These are phyloP conservation scores for Ogataea hybrid DNA, from an alignment of 1,139 yeast species.

Conservation along the genomic window DNA sequence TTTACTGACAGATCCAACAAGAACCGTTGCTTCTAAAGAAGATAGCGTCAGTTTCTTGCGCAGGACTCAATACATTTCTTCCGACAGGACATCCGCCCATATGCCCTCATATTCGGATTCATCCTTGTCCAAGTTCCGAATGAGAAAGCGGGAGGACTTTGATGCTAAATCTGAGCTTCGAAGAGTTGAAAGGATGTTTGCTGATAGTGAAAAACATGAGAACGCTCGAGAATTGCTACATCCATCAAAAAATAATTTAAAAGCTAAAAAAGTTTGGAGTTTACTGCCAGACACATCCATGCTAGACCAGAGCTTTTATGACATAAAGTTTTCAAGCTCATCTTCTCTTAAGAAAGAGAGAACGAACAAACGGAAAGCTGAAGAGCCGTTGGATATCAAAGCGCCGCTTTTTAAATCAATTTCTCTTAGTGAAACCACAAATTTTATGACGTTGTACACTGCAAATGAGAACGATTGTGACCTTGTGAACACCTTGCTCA, in stretches of 20 bases:
- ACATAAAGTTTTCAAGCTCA: constrained; percentile 76
- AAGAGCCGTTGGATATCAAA: neutral
- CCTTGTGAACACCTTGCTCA: constrained; percentile 35
- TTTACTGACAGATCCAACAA: constrained; percentile 71
- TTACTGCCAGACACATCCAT: constrained; percentile 86
- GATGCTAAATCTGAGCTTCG: constrained; percentile 65
- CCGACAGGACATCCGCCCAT: constrained; percentile 17
- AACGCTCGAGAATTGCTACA: constrained; percentile 42
- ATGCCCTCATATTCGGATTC: neutral
- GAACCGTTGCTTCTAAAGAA: constrained; percentile 38
- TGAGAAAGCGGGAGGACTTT: constrained; percentile 35
- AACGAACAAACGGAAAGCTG: constrained; percentile 39
- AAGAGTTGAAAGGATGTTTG: constrained; percentile 78
- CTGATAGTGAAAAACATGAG: constrained; percentile 38
- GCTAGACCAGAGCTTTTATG: constrained; percentile 73
- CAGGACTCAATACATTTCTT: constrained; percentile 88
- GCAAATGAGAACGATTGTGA: constrained; percentile 50
- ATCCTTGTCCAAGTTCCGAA: neutral
- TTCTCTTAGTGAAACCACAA: constrained; percentile 64
- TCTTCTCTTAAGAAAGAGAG: constrained; percentile 56
- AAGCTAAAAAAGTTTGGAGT: constrained; percentile 77
- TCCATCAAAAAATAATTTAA: constrained; percentile 72
- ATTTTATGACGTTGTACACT: constrained; percentile 78
- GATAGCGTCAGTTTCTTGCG: constrained; percentile 79
- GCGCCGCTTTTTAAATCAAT: constrained; percentile 74